These are phyloP conservation scores for Citrus sinensis DNA, from an alignment of 345 rosid genomes.

Conservation along the genomic window DVS_A1.0 CM039163.1:48969001-48969500, in stretches of 20 bases:
- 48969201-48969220: background rate
- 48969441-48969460: background rate
- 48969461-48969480: slow-evolving; percentile 16
- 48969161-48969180: too few species aligned
- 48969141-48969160: background rate
- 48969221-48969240: background rate
- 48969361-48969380: background rate
- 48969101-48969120: slow-evolving; percentile 18
- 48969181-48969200: background rate
- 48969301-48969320: slow-evolving; percentile 1
- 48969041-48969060: background rate
- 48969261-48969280: background rate
- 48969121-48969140: slow-evolving; percentile 14
- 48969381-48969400: background rate
- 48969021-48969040: slow-evolving; percentile 18
- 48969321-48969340: slow-evolving; percentile 4
- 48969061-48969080: background rate
- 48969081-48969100: slow-evolving; percentile 20
- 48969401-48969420: background rate
- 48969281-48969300: background rate
- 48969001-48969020: slow-evolving; percentile 6
- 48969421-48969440: slow-evolving; percentile 4
- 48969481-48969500: slow-evolving; percentile 17
- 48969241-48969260: background rate
- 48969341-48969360: background rate